A percentile compares a stretch with the other conserved stretches of the same genome.
phyloP scores from a whole-genome alignment of 495 filamentous ascomycete species.

The Penicillium malachiteum region DNA sequence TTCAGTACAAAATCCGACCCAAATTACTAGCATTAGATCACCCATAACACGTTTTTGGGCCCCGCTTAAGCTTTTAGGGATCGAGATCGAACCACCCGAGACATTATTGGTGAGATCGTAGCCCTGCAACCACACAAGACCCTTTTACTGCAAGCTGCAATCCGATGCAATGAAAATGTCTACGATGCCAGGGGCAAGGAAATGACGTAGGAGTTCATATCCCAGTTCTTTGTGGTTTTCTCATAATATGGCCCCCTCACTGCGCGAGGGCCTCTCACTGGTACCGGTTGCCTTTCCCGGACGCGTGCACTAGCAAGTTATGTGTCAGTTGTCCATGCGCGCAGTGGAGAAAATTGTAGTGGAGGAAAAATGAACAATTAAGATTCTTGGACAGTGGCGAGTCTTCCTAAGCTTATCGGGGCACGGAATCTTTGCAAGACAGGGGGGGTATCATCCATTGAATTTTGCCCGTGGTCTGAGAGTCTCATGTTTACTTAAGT shows the following conservation, averaged over 20 bases:
- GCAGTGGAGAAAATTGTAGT: not conserved
- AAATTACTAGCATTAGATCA: not conserved
- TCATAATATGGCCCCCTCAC: not conserved
- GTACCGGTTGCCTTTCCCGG: conserved; percentile 28
- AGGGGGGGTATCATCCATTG: not conserved
- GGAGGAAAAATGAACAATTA: not conserved
- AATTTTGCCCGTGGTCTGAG: not conserved
- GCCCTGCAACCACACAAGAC: not conserved
- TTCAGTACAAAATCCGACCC: conserved; percentile 15
- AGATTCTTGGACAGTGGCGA: not conserved
- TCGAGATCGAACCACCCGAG: conserved; percentile 28
- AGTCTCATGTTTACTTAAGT: no score
- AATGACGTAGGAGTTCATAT: conserved; percentile 8
- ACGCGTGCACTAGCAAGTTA: conserved; percentile 17
- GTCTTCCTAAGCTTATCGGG: conserved; percentile 1
- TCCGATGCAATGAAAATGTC: not conserved
- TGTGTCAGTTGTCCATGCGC: not conserved
- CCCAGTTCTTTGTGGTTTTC: no score
- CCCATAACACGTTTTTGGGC: conserved; percentile 2
- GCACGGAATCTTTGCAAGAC: not conserved
- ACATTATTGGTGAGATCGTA: conserved; percentile 25
- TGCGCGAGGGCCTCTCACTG: not conserved
- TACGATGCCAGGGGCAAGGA: not conserved
- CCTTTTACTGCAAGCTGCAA: no score
- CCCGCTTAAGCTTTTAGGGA: conserved; percentile 25